phyloP scores from a whole-genome alignment of 306 rosid genomes.

The Fragaria vesca region DNA sequence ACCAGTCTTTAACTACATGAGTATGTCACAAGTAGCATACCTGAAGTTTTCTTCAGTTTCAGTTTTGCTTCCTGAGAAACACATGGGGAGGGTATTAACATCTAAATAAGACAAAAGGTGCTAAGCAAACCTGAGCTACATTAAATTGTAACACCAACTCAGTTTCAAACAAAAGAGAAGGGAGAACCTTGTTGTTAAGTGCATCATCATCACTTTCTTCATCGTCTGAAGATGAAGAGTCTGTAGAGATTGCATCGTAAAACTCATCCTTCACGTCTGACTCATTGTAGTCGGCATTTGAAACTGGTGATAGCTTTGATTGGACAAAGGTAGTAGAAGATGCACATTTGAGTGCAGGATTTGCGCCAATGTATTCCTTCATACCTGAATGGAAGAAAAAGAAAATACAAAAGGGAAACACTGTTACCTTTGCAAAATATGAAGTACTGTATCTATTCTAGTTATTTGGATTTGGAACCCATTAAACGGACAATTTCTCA shows the following conservation, averaged over 20 bases:
- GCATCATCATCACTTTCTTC: constrained; percentile 32
- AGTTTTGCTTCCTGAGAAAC: constrained; percentile 41
- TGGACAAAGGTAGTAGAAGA: constrained; percentile 39
- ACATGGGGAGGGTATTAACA: constrained; percentile 24
- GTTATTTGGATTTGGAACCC: not conserved
- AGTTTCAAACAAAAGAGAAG: constrained; percentile 4
- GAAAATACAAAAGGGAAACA: constrained; percentile 17
- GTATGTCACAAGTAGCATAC: constrained; percentile 13
- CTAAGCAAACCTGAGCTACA: not conserved
- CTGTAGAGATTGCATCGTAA: constrained; percentile 79
- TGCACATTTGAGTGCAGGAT: constrained; percentile 54
- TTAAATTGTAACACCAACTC: not conserved
- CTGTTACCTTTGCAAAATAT: not conserved
- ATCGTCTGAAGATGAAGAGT: constrained; percentile 48
- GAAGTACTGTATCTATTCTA: not conserved
- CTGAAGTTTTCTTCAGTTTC: constrained; percentile 44
- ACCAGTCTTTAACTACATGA: not conserved
- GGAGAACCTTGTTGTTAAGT: constrained; percentile 32
- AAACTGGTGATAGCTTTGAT: constrained; percentile 47
- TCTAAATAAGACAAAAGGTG: not conserved
- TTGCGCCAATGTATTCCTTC: constrained; percentile 85
- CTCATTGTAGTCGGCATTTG: constrained; percentile 51
- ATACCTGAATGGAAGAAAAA: constrained; percentile 54
- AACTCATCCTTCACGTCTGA: constrained; percentile 70
- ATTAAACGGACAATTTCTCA: not conserved